These are phyloP conservation scores for Aspergillus cavernicola DNA, from an alignment of 495 filamentous ascomycete genomes.

Conservation along the genomic window DNA sequence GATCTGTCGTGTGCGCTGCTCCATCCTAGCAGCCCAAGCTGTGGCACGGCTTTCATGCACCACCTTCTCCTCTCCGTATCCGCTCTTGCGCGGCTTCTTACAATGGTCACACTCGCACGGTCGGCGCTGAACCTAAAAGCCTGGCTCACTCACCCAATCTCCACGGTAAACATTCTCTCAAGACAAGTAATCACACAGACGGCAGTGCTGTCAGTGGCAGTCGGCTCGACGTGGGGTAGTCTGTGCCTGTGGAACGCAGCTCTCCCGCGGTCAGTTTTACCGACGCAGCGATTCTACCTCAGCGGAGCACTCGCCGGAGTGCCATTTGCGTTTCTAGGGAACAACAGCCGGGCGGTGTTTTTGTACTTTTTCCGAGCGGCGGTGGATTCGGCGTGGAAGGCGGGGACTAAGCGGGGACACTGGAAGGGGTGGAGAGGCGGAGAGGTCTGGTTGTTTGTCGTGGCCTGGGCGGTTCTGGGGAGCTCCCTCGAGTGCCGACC, in stretches of 20 bases:
- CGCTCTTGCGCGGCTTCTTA: conserved; percentile 68
- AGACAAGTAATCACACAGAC: conserved; percentile 62
- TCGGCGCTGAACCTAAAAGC: conserved; percentile 61
- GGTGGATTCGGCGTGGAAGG: conserved; percentile 83
- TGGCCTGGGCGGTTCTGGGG: conserved; percentile 71
- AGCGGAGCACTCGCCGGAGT: conserved; percentile 80
- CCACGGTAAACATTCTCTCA: conserved; percentile 60
- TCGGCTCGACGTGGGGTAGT: conserved; percentile 79
- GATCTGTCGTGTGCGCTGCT: conserved; percentile 84
- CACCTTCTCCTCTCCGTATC: conserved; percentile 82
- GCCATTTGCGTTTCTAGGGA: conserved; percentile 66
- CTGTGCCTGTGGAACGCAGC: conserved; percentile 81
- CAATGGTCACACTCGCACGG: conserved; percentile 64
- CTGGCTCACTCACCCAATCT: conserved; percentile 62
- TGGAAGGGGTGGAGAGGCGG: conserved; percentile 78
- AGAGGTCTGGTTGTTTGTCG: conserved; percentile 77
- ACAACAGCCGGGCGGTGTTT: conserved; percentile 60
- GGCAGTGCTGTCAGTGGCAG: conserved; percentile 69
- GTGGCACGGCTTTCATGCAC: conserved; percentile 76
- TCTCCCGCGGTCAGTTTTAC: conserved; percentile 69
- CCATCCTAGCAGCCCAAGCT: conserved; percentile 86
- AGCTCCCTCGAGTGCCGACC: conserved; percentile 72
- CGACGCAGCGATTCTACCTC: conserved; percentile 80
- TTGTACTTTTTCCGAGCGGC: conserved; percentile 69
- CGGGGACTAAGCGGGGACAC: conserved; percentile 77